Percentiles rank a stretch among this genome's conserved stretches.
Conservation (phyloP, 2,329 filamentous ascomycete genomes). For the Grosmannia penicillata region DNA sequence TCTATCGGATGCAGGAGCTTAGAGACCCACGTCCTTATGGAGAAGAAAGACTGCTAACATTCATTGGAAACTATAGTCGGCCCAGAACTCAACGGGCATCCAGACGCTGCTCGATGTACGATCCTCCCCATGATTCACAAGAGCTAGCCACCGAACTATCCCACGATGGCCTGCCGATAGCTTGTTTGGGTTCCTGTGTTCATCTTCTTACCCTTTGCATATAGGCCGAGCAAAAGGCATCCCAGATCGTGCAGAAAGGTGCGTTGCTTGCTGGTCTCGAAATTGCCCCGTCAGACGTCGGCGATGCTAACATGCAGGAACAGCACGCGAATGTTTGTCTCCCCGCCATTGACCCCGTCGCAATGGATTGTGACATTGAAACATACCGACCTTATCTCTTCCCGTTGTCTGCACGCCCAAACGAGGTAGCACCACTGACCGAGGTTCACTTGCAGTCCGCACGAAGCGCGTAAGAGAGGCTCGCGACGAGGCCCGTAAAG, state of each 20-base stretch:
- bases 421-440: conserved; percentile 3
- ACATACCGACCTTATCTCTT: background rate
- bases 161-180: background rate
- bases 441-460: conserved; percentile 43
- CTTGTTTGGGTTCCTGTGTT: too few species aligned
- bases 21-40: too few species aligned
- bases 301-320: conserved; percentile 14
- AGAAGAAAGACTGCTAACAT: too few species aligned
- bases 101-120: conserved; percentile 94
- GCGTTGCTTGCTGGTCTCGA: conserved; percentile 13
- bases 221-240: conserved; percentile 92
- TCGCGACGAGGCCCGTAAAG: conserved; percentile 89
- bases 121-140: too few species aligned
- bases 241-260: conserved; percentile 99
- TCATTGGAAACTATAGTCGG: conserved; percentile 73
- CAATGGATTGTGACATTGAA: too few species aligned
- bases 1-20: too few species aligned
- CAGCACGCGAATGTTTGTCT: conserved; percentile 75
- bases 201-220: too few species aligned
- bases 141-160: background rate
- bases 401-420: background rate
- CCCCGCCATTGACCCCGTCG: conserved; percentile 1
- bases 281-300: background rate
- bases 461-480: conserved; percentile 97
- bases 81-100: conserved; percentile 96